phyloP scores from a whole-genome alignment of 2,329 filamentous ascomycete genomes.

The Meredithiella fracta region DNA sequence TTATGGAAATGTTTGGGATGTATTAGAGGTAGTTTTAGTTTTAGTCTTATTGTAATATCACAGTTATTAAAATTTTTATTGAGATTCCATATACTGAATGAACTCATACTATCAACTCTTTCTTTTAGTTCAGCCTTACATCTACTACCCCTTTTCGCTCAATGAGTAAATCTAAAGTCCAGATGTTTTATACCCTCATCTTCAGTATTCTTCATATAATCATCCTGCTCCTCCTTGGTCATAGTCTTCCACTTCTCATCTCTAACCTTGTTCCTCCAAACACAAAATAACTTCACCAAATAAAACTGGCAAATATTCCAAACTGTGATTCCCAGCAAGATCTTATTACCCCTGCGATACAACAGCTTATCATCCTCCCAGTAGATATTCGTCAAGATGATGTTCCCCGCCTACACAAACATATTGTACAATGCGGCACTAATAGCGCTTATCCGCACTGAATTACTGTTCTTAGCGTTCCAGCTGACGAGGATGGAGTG shows the following conservation, averaged over 20 bases:
- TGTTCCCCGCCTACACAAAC: conserved; percentile 28
- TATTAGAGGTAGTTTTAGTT: not conserved
- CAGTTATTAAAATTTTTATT: too few relatives aligned
- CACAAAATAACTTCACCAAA: conserved; percentile 29
- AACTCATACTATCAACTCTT: too few relatives aligned
- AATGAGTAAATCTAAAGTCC: conserved; percentile 37
- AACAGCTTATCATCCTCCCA: conserved; percentile 37
- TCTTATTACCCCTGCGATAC: conserved; percentile 33
- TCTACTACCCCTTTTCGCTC: conserved; percentile 11
- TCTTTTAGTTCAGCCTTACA: not conserved
- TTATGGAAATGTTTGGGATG: not conserved
- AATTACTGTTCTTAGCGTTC: conserved; percentile 31
- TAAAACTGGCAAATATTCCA: conserved; percentile 32
- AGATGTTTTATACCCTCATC: conserved; percentile 39
- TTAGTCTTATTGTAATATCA: not conserved
- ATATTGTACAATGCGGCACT: conserved; percentile 35
- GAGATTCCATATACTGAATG: too few relatives aligned
- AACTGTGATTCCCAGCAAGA: conserved; percentile 30
- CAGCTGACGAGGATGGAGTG: conserved; percentile 32
- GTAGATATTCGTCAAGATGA: conserved; percentile 34
- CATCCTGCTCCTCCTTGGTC: conserved; percentile 28
- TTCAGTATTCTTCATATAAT: conserved; percentile 32
- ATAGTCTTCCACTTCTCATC: conserved; percentile 28
- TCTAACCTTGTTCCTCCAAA: conserved; percentile 30
- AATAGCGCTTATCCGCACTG: conserved; percentile 31